Evolutionary conservation across 2,329 filamentous ascomycete species (phyloP).

Genomic region (Verticillium isaacii): DNA sequence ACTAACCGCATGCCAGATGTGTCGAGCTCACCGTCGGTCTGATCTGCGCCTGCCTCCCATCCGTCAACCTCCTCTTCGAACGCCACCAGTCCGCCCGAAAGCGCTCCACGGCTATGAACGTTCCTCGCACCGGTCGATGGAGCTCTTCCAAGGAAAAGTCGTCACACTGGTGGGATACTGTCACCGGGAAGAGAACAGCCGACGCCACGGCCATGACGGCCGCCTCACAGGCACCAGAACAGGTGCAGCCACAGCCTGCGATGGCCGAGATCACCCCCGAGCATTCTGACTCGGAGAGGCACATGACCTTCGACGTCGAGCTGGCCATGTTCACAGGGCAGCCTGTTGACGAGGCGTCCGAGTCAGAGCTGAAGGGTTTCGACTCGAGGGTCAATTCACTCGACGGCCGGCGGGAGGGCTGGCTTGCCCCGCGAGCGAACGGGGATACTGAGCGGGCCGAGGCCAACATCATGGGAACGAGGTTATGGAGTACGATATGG

Average conservation of each 20-base stretch:
- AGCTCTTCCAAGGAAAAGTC: not conserved
- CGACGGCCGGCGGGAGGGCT: conserved; percentile 8
- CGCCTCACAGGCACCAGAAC: not conserved
- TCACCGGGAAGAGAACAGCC: not conserved
- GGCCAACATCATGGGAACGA: not conserved
- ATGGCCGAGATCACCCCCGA: not conserved
- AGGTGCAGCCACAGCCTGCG: not conserved
- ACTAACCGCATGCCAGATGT: conserved; percentile 15
- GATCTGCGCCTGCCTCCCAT: conserved; percentile 13
- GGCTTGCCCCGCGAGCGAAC: conserved; percentile 1
- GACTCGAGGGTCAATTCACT: conserved; percentile 5
- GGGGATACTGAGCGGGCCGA: not conserved
- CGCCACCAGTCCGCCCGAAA: not conserved
- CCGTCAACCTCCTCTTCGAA: conserved; percentile 12
- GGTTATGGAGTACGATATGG: not conserved
- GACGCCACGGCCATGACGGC: not conserved
- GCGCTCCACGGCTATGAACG: not conserved
- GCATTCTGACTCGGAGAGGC: not conserved
- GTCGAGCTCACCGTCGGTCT: conserved; percentile 14
- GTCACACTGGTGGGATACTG: conserved; percentile 6
- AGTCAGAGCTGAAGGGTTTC: not conserved
- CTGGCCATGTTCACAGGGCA: conserved; percentile 5
- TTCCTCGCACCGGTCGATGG: not conserved
- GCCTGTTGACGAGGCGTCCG: not conserved
- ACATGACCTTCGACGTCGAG: conserved; percentile 6